phyloP scores from a whole-genome alignment of 1,139 yeast species.

The Scheffersomyces segobiensis region DNA sequence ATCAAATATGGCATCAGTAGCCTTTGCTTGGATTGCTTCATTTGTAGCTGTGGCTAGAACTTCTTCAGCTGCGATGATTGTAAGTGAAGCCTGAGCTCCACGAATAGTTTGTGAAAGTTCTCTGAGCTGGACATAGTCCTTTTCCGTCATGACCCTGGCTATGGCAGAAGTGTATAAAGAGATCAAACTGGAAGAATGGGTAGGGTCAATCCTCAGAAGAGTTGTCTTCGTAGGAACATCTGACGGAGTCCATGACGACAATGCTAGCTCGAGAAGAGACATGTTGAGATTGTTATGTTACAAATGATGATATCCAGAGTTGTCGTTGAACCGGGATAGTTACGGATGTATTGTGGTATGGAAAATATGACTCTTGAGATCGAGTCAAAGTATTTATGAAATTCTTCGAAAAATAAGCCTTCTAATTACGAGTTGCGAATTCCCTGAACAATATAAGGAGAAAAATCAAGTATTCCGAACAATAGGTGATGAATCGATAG shows the following conservation, averaged over 20 bases:
- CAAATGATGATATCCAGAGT: not conserved
- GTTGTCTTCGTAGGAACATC: constrained; percentile 22
- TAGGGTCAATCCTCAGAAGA: constrained; percentile 19
- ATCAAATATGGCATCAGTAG: constrained; percentile 31
- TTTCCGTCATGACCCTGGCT: constrained; percentile 9
- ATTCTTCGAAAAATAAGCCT: not conserved
- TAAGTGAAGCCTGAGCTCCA: constrained; percentile 41
- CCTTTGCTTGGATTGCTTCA: constrained; percentile 22
- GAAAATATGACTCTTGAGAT: not conserved
- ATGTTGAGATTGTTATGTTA: not conserved
- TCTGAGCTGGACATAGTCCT: constrained; percentile 8
- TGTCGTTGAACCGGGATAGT: not conserved
- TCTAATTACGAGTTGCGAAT: too few relatives aligned
- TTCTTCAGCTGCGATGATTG: constrained; percentile 34
- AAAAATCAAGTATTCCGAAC: too few relatives aligned
- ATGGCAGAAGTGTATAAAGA: constrained; percentile 17
- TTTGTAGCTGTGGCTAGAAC: constrained; percentile 43
- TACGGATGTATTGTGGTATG: not conserved
- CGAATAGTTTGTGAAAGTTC: constrained; percentile 26
- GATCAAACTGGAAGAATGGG: constrained; percentile 19
- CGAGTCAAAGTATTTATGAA: not conserved
- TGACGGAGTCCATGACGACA: constrained; percentile 23
- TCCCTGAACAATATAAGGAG: too few relatives aligned
- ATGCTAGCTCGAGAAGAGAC: not conserved
- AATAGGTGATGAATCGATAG: not conserved